Percentiles rank a stretch among this genome's conserved stretches.
phyloP scores from a whole-genome alignment of 495 filamentous ascomycete species.

The Neurospora intermedia region DNA sequence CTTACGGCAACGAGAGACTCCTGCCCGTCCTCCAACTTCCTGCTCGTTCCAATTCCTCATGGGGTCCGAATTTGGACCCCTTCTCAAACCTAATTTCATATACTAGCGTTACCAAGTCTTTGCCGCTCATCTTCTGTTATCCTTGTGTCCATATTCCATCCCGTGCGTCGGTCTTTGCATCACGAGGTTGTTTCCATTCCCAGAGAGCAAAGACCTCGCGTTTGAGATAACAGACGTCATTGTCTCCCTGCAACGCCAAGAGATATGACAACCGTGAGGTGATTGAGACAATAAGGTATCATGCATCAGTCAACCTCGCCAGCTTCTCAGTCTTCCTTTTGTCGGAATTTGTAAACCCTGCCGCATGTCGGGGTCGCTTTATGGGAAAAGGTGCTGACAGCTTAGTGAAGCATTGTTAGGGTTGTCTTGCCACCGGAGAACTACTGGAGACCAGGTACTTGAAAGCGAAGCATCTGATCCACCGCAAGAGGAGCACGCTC shows the following conservation, averaged over 20 bases:
- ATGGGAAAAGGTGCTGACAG: neutral
- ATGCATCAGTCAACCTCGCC: neutral
- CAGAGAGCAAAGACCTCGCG: neutral
- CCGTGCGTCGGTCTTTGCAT: neutral
- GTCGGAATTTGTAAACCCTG: neutral
- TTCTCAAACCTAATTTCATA: neutral
- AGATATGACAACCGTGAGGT: neutral
- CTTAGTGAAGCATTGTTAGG: neutral
- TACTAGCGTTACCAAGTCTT: neutral
- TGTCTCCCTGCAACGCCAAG: neutral
- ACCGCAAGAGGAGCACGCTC: conserved; percentile 4
- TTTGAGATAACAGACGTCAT: neutral
- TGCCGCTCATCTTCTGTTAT: neutral
- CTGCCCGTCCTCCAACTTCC: neutral
- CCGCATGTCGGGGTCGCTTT: neutral
- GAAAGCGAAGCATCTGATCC: neutral
- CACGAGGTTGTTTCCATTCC: neutral
- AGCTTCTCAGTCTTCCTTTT: neutral
- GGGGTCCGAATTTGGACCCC: conserved; percentile 20
- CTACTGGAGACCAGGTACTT: neutral
- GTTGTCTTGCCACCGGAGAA: neutral
- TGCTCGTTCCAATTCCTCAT: conserved; percentile 3
- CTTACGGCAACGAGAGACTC: conserved; percentile 2
- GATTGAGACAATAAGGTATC: neutral
- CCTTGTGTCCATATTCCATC: neutral